phyloP scores from a whole-genome alignment of 75 land plant species.

The Pinus albicaulis region DNA sequence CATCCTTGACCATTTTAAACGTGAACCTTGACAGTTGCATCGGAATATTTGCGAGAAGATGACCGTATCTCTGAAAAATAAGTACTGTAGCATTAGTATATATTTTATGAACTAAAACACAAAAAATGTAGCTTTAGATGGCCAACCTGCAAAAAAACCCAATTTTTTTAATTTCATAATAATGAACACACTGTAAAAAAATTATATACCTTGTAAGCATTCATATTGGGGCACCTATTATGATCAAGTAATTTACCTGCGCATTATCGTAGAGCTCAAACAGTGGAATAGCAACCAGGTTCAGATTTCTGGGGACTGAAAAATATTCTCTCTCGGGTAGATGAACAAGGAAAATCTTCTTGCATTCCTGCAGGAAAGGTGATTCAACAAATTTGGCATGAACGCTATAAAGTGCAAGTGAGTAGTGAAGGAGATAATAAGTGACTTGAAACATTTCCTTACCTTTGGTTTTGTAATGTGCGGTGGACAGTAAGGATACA shows the following conservation, averaged over 20 bases:
- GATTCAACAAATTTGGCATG: neutral
- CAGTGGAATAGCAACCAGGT: constrained; percentile 92
- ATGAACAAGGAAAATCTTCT: constrained; percentile 91
- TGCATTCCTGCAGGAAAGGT: constrained; percentile 76
- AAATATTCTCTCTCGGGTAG: constrained; percentile 89
- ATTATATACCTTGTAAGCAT: neutral
- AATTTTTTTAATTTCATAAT: neutral
- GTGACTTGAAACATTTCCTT: neutral
- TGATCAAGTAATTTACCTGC: constrained; percentile 49
- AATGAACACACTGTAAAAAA: neutral
- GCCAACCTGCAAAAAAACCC: neutral
- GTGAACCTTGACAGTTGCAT: constrained; percentile 88
- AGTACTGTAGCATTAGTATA: neutral
- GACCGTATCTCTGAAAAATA: constrained; percentile 87
- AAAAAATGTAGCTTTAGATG: neutral
- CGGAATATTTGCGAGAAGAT: constrained; percentile 89
- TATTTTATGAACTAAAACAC: neutral
- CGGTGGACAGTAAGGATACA: constrained; percentile 98
- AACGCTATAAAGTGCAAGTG: neutral
- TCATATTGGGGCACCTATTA: neutral
- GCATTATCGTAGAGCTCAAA: constrained; percentile 98
- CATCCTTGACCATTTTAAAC: constrained; percentile 30
- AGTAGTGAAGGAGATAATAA: neutral
- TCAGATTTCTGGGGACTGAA: constrained; percentile 97
- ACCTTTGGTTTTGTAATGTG: constrained; percentile 99